Evolutionary conservation across 108 stramenopile genomes (phyloP), one percentile per base, ranked within the genome.

Genomic region (Pseudonitzschia pungens): DNA sequence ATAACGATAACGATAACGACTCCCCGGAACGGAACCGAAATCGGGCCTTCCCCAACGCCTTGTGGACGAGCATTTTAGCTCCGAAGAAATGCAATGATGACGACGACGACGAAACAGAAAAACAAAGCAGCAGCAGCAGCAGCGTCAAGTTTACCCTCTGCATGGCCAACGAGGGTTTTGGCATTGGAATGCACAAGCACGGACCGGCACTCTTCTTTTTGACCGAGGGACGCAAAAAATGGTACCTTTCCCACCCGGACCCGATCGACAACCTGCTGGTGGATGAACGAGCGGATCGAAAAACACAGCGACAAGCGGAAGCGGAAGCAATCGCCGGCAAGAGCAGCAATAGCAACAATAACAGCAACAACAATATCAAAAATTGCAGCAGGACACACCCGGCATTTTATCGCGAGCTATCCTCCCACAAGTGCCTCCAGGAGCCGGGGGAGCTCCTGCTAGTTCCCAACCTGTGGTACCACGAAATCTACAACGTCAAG

Each of bases 161-260:
- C 32, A 67, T 81, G 28, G 80, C 73, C 22, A 68, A 71, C 9
- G 72, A 77, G 29, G 80, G 80, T 11, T 81, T 81, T 50, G 80
- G 80, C 24, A 81, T 81, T 1, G 80, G 80, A 1, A 78, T 81
- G 72, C 80, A 81, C 76, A 77, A 73, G 54, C 80, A 81, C 73
- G 78, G 78, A 3, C 73, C 80, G 11, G 80, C 80, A 0, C 55
- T 81, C 56, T 81, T 81, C 42, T 68, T 74, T 72, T 65, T 81
- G 6, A 54, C 74, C 3, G 48, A 53, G 29, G 80, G 80, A 1
- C 51, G 72, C 24, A 81, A 81, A 42, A 81, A 81, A 52, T 81
- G 80, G 80, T 81, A 81, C 72, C 63, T 81, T 72, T 51, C 77
- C 4, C n/a, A 59, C 18, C 52, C 66, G 20, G 62, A 63, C 32